Percentiles rank a stretch among this genome's conserved stretches.
Evolutionary conservation across 306 rosid genomes (phyloP).

Genomic region (Betula pendula): DNA sequence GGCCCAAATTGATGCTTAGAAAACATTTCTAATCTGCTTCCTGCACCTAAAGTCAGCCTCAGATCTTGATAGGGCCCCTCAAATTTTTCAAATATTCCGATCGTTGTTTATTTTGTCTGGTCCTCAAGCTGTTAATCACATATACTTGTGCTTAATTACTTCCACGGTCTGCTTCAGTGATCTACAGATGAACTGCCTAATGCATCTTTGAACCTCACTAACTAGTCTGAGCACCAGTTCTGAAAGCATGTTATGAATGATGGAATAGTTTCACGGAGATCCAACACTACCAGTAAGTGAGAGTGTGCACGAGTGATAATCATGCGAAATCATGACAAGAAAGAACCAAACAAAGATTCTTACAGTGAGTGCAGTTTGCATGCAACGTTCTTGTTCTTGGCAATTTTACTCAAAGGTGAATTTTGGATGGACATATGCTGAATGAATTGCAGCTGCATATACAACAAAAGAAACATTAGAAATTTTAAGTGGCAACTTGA

Average conservation of each 20-base stretch:
- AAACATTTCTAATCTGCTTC: neutral
- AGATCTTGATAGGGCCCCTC: too few relatives aligned
- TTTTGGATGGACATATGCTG: constrained; percentile 50
- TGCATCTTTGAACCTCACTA: neutral
- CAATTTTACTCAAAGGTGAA: constrained; percentile 31
- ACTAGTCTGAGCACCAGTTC: neutral
- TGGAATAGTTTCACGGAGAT: neutral
- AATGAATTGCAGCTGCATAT: constrained; percentile 49
- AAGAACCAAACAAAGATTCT: constrained; percentile 20
- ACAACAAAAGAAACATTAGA: constrained; percentile 14
- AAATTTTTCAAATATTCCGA: too few relatives aligned
- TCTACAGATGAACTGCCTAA: neutral
- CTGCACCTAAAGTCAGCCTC: too few relatives aligned
- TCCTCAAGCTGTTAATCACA: too few relatives aligned
- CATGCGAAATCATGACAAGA: neutral
- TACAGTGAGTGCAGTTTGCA: constrained; percentile 29
- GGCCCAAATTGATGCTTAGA: constrained; percentile 2
- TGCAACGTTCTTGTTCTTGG: constrained; percentile 27
- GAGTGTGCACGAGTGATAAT: neutral
- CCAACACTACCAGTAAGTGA: neutral
- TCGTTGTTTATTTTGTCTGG: too few relatives aligned
- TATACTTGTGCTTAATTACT: neutral
- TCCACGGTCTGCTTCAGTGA: neutral
- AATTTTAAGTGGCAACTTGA: constrained; percentile 2
- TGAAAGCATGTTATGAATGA: neutral